Evolutionary conservation across 2,329 filamentous ascomycete species (phyloP), one percentile per base, ranked within the genome.

Genomic region (Cercospora sp.): DNA sequence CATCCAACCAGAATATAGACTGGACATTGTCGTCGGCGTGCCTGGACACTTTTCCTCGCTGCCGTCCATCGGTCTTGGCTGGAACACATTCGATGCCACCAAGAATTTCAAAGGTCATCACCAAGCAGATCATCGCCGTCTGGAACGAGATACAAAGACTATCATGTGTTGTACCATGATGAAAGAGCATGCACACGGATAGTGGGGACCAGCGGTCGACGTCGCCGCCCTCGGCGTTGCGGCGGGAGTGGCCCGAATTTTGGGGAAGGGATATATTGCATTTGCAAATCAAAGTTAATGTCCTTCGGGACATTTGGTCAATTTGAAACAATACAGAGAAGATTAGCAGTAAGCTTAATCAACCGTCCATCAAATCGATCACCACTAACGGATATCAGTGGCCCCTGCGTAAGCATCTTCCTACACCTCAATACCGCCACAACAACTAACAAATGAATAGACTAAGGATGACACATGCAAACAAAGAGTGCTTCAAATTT

Each of bases 381-480:
- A 12, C 31, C 31, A 33, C 45, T 51, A 51, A 51, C 45, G 3
- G 4, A 18, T 13, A 12, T 1, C n/a, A 51, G 33, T 26, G 23
- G 82, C 81, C 81, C 87, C 86, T 88, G 86, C 87, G 33, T 36
- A 36, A 36, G 33, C 33, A 36, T 33, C 31, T 33, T 12, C 31
- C 31, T 12, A 33, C 31, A 33, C 31, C 10, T 33, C 10, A 12
- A 12, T 12, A 33, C 9, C 31, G 4, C 8, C 7, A 7, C 9
- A 33, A 12, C 2, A 33, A 33, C 31, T 33, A 33, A 33, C 31
- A 10, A 33, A 13, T 36, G 3, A 5, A 36, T 3, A 36, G 33
- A 88, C 91, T 94, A 94, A 94, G 91, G 92, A 94, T 94, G 91
- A 94, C 91, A 93, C 90, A 89, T 89, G 90, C 60, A 63, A 63